phyloP scores from a whole-genome alignment of 768 basidiomycete genomes.

The Phanerochaete sordida region DNA sequence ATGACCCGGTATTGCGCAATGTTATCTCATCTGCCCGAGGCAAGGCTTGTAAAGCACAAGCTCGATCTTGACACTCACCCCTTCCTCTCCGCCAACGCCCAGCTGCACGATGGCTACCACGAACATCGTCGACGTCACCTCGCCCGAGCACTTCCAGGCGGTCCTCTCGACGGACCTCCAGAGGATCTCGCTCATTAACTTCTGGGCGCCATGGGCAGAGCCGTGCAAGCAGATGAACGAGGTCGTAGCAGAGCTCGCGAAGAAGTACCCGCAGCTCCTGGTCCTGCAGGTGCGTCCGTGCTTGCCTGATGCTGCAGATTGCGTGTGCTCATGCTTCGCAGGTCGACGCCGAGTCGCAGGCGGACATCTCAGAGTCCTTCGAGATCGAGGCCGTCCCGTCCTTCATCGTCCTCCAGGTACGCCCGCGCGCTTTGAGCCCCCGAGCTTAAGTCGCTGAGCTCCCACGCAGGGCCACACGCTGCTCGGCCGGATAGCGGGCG shows the following conservation, averaged over 20 bases:
- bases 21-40: neutral
- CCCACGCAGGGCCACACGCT: slow-evolving; percentile 80
- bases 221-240: slow-evolving; percentile 90
- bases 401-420: slow-evolving; percentile 76
- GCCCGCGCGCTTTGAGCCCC: slow-evolving; percentile 17
- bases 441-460: neutral
- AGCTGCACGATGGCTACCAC: slow-evolving; percentile 19
- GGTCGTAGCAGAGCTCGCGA: slow-evolving; percentile 68
- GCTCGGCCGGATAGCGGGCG: slow-evolving; percentile 74
- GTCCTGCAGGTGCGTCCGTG: slow-evolving; percentile 62
- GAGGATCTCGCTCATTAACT: slow-evolving; percentile 84
- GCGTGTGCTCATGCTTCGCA: slow-evolving; percentile 23
- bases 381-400: slow-evolving; percentile 87
- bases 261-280: slow-evolving; percentile 62
- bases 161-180: slow-evolving; percentile 74
- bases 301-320: neutral
- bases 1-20: slow-evolving; percentile 12
- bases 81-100: neutral
- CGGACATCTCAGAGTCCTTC: slow-evolving; percentile 89
- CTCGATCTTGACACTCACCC: neutral
- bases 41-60: neutral
- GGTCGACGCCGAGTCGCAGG: slow-evolving; percentile 80
- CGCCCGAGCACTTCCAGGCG: slow-evolving; percentile 68
- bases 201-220: slow-evolving; percentile 92
- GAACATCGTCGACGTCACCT: slow-evolving; percentile 39